phyloP scores from a whole-genome alignment of 2,329 filamentous ascomycete species.

The Peltaster fructicola region DNA sequence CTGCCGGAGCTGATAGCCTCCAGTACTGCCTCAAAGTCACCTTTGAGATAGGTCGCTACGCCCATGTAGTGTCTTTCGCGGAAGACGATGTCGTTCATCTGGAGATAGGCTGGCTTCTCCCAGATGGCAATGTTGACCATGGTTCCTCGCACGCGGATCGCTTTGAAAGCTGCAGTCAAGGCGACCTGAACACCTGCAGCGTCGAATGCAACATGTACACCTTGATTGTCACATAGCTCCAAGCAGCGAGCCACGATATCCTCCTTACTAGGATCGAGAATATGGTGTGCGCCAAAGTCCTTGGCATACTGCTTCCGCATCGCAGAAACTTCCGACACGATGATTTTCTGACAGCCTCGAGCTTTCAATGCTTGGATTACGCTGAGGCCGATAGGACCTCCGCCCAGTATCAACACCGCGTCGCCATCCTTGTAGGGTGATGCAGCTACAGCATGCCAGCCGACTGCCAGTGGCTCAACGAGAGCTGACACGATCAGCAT shows the following conservation, averaged over 20 bases:
- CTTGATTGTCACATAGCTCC: constrained; percentile 26
- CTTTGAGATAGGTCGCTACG: constrained; percentile 33
- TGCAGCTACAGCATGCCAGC: constrained; percentile 37
- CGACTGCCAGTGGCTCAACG: constrained; percentile 37
- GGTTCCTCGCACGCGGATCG: constrained; percentile 32
- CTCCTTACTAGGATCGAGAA: constrained; percentile 33
- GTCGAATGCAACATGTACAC: constrained; percentile 35
- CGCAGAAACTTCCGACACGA: constrained; percentile 34
- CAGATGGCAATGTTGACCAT: constrained; percentile 39
- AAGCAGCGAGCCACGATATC: constrained; percentile 29
- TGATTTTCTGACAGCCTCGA: constrained; percentile 29
- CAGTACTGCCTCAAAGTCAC: constrained; percentile 32
- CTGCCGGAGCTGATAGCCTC: constrained; percentile 29
- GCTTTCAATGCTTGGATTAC: constrained; percentile 30
- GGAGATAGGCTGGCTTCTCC: constrained; percentile 33
- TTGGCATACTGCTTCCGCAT: constrained; percentile 31
- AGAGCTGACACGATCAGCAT: constrained; percentile 21
- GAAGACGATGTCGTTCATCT: constrained; percentile 35
- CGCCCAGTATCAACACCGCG: constrained; percentile 32
- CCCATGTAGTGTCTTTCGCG: constrained; percentile 35
- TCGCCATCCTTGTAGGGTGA: constrained; percentile 31
- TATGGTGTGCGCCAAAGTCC: constrained; percentile 33
- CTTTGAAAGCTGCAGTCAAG: constrained; percentile 31
- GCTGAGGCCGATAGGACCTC: constrained; percentile 35
- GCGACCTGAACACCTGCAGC: constrained; percentile 35